Base-by-base conservation (phyloP, 164 flowering plant genomes). In the Sedum album region DNA sequence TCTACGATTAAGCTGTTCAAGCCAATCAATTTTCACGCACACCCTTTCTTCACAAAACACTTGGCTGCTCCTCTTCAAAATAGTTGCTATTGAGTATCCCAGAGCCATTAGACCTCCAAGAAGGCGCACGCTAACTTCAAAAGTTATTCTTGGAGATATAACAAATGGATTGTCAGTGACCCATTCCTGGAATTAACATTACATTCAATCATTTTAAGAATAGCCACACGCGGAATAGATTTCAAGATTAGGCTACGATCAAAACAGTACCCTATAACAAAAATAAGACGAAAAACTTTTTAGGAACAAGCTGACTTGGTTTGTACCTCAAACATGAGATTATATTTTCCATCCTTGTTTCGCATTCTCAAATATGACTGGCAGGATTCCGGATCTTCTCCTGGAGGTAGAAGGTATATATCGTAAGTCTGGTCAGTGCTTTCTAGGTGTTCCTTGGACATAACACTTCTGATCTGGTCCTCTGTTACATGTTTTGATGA, bases 61-160 rank as follows among this genome's bases (percentile, higher is more conserved):
- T 77, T 92, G 97, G 80, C 99, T 95, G 73, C 75, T 85, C 85
- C 99, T 86, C 79, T 91, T 90, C 67, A 95, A 82, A 48, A 95
- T 95, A 57, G 99, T 77, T 41, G 99, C 97, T 68, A 95, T 92
- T 10, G 97, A 92, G 80, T 95, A 95, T 39, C 99, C 99, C 82
- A 95, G 78, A 49, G 97, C 96, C 99, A 95, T 95, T 55, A 95
- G 78, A 28, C 99, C 99, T 73, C 99, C 97, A 70, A 95, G 96
- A 77, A 95, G 97, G 30, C 97, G 88, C 64, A 95, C 99, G 74
- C 97, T 90, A 42, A 92, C 99, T 85, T 90, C 97, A 80, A 95
- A 95, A 65, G 90, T 88, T 67, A 95, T 90, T 79, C 99, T 84
- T 66, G 99, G 99, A 6, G 99, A 94, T 73, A 94, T 94, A 35